A percentile compares a stretch with the other conserved stretches of the same genome.
phyloP scores from a whole-genome alignment of 192 early-diverging fungal species.

The Coemansia sp. region DNA sequence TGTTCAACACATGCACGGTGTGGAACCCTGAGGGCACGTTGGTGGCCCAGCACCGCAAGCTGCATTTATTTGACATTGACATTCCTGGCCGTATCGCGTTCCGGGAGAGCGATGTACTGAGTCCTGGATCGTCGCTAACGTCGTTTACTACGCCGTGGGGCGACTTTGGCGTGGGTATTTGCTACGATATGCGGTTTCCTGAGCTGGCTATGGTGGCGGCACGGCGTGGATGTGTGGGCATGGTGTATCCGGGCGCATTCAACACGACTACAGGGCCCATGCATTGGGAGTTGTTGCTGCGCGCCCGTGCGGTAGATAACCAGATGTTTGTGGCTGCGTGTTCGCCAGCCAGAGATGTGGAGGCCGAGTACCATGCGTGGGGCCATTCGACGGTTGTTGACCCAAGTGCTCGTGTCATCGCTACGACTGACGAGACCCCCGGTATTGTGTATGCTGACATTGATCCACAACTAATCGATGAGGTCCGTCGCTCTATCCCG shows the following conservation, averaged over 20 bases:
- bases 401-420: constrained; percentile 74
- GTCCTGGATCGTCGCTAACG: constrained; percentile 73
- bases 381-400: constrained; percentile 91
- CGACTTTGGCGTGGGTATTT: constrained; percentile 88
- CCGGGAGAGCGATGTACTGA: constrained; percentile 83
- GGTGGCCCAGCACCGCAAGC: constrained; percentile 71
- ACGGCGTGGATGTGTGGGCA: constrained; percentile 76
- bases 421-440: constrained; percentile 73
- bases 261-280: constrained; percentile 94
- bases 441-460: constrained; percentile 78
- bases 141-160: constrained; percentile 81
- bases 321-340: constrained; percentile 92
- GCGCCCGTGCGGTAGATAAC: constrained; percentile 89
- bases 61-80: constrained; percentile 97
- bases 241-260: constrained; percentile 98
- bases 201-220: constrained; percentile 95
- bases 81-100: constrained; percentile 91
- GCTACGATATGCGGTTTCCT: constrained; percentile 97
- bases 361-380: constrained; percentile 83
- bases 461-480: constrained; percentile 62
- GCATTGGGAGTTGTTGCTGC: constrained; percentile 90
- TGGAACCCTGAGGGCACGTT: constrained; percentile 67
- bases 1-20: constrained; percentile 83
- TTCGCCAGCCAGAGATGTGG: constrained; percentile 85
- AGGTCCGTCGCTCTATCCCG: constrained; percentile 73